These are phyloP conservation scores for Fraxinus americana DNA, from an alignment of 257 asterid genomes.

Conservation along the genomic window DNA sequence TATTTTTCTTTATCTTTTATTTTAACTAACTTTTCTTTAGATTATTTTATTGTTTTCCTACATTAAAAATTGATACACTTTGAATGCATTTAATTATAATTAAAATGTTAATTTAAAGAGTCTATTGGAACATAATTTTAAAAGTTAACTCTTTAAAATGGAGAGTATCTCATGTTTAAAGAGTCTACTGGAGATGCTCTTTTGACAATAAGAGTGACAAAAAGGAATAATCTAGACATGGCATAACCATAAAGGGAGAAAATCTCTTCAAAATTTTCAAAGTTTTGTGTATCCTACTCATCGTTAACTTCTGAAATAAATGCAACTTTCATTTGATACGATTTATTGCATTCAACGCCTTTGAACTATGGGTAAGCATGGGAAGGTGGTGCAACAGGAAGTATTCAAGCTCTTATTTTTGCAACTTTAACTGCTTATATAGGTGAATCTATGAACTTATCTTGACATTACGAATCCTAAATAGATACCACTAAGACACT, in stretches of 20 bases:
- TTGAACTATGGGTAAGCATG: constrained; percentile 95
- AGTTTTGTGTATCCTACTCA: constrained; percentile 93
- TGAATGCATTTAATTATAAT: no score
- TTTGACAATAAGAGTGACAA: not conserved
- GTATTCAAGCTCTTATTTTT: not conserved
- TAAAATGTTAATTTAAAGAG: no score
- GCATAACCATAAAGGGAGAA: constrained; percentile 25
- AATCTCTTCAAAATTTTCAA: constrained; percentile 98
- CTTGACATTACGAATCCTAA: constrained; percentile 5
- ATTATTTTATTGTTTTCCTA: no score
- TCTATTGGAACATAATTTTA: no score
- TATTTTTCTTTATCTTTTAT: no score
- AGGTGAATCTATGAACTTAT: not conserved
- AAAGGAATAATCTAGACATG: constrained; percentile 16
- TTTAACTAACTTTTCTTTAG: no score
- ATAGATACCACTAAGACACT: constrained; percentile 19
- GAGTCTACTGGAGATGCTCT: no score
- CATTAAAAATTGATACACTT: no score
- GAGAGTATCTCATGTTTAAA: no score
- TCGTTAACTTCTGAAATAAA: constrained; percentile 92
- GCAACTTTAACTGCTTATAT: no score
- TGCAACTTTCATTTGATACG: constrained; percentile 39
- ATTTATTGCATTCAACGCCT: constrained; percentile 72
- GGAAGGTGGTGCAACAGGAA: constrained; percentile 29
- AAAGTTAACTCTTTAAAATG: no score